These are phyloP conservation scores for Volvox africanus DNA, from an alignment of 139 green algal species.

Conservation along the genomic window DNA sequence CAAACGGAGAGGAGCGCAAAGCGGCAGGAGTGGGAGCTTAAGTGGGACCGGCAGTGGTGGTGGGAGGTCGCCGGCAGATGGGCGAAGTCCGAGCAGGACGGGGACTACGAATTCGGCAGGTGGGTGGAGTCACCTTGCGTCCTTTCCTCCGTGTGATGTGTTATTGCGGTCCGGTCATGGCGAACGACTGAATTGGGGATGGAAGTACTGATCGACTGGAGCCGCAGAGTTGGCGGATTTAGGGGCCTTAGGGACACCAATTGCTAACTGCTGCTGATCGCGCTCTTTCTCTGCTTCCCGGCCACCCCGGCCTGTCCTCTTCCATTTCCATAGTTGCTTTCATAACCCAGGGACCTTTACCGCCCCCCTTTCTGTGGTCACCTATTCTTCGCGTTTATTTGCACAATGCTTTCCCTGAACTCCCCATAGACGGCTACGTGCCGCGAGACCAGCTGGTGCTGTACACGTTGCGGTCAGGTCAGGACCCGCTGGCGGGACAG, in stretches of 20 bases:
- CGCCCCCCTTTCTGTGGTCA: neutral
- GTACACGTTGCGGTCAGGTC: slow-evolving; percentile 28
- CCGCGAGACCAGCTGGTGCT: slow-evolving; percentile 45
- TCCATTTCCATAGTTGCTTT: neutral
- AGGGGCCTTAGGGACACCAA: too few species aligned
- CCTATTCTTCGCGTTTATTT: neutral
- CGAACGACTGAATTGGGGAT: too few species aligned
- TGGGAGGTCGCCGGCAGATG: neutral
- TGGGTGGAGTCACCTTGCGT: neutral
- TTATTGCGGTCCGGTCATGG: too few species aligned
- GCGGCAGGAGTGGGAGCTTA: neutral
- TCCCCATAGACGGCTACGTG: slow-evolving; percentile 8
- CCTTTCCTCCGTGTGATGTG: too few species aligned
- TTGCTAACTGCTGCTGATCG: too few species aligned
- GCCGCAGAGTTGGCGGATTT: too few species aligned
- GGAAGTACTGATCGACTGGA: too few species aligned
- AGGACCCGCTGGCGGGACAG: neutral
- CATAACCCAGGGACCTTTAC: neutral
- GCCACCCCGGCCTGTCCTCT: neutral
- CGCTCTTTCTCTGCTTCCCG: too few species aligned
- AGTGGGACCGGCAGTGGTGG: neutral
- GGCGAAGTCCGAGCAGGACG: neutral
- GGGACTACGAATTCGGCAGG: neutral
- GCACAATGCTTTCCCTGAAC: too few species aligned
- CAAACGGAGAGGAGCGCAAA: neutral